These are phyloP conservation scores for Herpetospermum pedunculosum DNA, from an alignment of 306 rosid genomes.

Conservation along the genomic window DNA sequence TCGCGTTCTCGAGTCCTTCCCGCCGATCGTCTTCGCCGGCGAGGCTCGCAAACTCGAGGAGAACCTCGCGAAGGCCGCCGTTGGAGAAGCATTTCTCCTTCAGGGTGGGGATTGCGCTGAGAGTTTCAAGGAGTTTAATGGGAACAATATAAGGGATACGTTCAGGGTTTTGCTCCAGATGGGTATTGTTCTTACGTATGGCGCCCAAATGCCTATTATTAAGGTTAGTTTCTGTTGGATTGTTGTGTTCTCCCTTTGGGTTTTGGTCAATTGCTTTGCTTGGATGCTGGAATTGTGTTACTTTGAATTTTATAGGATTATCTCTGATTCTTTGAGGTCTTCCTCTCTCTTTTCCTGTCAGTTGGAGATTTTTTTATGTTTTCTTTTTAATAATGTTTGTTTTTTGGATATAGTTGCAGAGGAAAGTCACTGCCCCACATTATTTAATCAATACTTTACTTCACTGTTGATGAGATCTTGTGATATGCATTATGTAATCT, in stretches of 20 bases:
- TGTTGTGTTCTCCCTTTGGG: neutral
- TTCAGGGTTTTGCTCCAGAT: constrained; percentile 31
- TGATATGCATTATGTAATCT: neutral
- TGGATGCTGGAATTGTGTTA: neutral
- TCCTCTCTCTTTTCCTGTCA: neutral
- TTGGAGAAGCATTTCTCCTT: constrained; percentile 30
- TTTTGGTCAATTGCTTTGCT: neutral
- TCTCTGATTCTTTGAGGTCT: neutral
- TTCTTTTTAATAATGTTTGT: neutral
- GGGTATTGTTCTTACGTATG: constrained; percentile 23
- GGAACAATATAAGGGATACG: constrained; percentile 22
- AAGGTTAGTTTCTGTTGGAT: constrained; percentile 12
- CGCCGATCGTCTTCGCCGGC: constrained; percentile 32
- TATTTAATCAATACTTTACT: neutral
- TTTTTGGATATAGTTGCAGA: neutral
- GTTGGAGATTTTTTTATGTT: neutral
- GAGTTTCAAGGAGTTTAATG: constrained; percentile 78
- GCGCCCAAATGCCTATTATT: constrained; percentile 29
- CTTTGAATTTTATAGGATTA: neutral
- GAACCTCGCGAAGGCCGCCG: constrained; percentile 28
- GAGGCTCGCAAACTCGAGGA: constrained; percentile 30
- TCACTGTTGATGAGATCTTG: neutral
- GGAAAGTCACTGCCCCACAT: neutral
- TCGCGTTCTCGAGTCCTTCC: constrained; percentile 21
- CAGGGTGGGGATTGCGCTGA: constrained; percentile 57